Conservation (phyloP, 163 green algal species). For the Trebouxiophyceae sp. region DNA sequence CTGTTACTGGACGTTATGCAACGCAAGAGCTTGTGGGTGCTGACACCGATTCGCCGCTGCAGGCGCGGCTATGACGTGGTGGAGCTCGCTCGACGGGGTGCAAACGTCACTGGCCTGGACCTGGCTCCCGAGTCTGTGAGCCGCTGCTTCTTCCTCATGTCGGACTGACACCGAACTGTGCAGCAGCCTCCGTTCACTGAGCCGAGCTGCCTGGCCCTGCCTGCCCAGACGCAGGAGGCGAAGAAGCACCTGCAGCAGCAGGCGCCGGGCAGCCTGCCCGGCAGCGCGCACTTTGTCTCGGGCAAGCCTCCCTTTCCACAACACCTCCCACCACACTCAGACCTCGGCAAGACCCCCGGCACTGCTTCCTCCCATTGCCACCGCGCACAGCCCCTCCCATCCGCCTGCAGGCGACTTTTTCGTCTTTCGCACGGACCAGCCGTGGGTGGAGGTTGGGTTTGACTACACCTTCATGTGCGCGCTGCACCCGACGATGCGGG, state of each 20-base stretch:
- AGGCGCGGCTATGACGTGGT: constrained; percentile 39
- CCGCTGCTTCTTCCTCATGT: neutral
- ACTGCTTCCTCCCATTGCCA: too few relatives aligned
- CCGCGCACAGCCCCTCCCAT: too few relatives aligned
- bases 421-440: neutral
- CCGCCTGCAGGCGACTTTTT: constrained; percentile 32
- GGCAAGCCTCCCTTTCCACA: too few relatives aligned
- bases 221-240: constrained; percentile 2
- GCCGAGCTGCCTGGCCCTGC: too few relatives aligned
- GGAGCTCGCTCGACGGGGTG: constrained; percentile 19
- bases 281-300: neutral
- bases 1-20: constrained; percentile 12
- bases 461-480: constrained; percentile 53
- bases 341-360: too few relatives aligned
- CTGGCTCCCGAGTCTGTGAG: constrained; percentile 20
- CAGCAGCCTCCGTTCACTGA: too few relatives aligned
- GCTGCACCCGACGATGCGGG: constrained; percentile 31
- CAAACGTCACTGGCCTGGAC: constrained; percentile 24
- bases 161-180: neutral
- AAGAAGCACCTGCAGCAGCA: neutral
- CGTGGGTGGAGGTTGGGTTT: constrained; percentile 25
- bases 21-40: neutral
- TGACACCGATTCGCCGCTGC: too few relatives aligned
- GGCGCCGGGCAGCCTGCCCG: neutral
- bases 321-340: too few relatives aligned